These are phyloP conservation scores for Glarea lozoyensis DNA, from an alignment of 495 filamentous ascomycete species.

Conservation along the genomic window DNA sequence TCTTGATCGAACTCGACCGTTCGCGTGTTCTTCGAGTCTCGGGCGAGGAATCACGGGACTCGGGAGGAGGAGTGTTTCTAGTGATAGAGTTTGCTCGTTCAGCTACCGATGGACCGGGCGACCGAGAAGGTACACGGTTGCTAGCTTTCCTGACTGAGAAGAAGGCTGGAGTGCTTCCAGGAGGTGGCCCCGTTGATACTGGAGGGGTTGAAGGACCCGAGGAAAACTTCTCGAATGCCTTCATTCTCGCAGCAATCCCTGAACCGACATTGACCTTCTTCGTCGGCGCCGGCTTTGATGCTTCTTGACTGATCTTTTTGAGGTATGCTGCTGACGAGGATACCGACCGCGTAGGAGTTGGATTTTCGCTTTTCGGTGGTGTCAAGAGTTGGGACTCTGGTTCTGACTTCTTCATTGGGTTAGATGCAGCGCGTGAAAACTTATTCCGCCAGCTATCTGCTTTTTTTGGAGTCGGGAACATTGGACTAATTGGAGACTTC, in stretches of 20 bases:
- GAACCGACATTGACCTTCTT: slow-evolving; percentile 79
- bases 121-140: slow-evolving; percentile 30
- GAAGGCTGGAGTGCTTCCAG: slow-evolving; percentile 24
- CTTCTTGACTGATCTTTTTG: slow-evolving; percentile 37
- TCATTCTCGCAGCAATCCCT: slow-evolving; percentile 83
- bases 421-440: slow-evolving; percentile 44
- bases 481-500: slow-evolving; percentile 69
- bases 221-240: slow-evolving; percentile 73
- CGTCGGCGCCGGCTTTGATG: slow-evolving; percentile 38
- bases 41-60: slow-evolving; percentile 35
- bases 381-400: slow-evolving; percentile 12
- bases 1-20: slow-evolving; percentile 18
- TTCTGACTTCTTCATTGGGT: slow-evolving; percentile 27
- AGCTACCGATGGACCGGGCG: slow-evolving; percentile 37
- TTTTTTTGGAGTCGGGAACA: slow-evolving; percentile 41
- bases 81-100: slow-evolving; percentile 33
- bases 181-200: slow-evolving; percentile 26
- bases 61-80: slow-evolving; percentile 26
- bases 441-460: slow-evolving; percentile 26
- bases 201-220: slow-evolving; percentile 22
- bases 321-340: slow-evolving; percentile 36
- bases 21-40: slow-evolving; percentile 20
- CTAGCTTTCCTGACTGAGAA: slow-evolving; percentile 42
- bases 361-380: slow-evolving; percentile 19
- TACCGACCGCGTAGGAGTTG: slow-evolving; percentile 36